A percentile compares a stretch with the other conserved stretches of the same genome.
Conservation (phyloP, 73 alveolate species). For the Uronychia setigera region DNA sequence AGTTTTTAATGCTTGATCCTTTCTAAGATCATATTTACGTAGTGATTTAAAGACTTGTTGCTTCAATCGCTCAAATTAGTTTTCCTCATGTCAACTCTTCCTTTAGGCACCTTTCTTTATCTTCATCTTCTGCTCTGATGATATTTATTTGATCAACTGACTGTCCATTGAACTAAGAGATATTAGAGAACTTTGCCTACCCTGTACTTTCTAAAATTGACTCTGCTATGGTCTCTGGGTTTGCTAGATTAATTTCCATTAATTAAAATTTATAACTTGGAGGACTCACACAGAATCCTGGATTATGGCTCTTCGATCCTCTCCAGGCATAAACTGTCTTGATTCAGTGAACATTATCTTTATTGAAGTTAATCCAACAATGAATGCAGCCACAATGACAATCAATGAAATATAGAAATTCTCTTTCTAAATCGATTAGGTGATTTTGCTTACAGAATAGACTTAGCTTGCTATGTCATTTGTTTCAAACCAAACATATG, state of each 20-base stretch:
- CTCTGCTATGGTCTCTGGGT: background rate
- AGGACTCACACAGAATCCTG: background rate
- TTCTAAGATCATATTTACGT: background rate
- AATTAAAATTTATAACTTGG: background rate
- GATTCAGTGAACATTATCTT: background rate
- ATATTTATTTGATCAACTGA: too few species aligned
- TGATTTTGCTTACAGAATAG: background rate
- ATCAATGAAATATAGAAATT: background rate
- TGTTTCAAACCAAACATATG: background rate
- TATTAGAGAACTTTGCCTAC: background rate
- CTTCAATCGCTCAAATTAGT: background rate
- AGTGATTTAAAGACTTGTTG: too few species aligned
- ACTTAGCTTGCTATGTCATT: background rate
- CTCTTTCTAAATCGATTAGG: background rate
- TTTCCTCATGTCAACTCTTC: background rate
- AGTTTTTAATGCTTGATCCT: background rate
- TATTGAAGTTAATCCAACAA: background rate
- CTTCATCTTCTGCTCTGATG: background rate
- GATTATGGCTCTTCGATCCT: background rate
- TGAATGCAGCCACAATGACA: background rate
- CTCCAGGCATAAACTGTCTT: background rate
- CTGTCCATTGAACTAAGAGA: too few species aligned
- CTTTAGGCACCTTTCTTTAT: background rate
- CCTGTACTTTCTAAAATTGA: background rate
- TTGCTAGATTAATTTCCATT: background rate